Evolutionary conservation across 148 eudicot species (phyloP).

Genomic region (Chenopodium quinoa): DNA sequence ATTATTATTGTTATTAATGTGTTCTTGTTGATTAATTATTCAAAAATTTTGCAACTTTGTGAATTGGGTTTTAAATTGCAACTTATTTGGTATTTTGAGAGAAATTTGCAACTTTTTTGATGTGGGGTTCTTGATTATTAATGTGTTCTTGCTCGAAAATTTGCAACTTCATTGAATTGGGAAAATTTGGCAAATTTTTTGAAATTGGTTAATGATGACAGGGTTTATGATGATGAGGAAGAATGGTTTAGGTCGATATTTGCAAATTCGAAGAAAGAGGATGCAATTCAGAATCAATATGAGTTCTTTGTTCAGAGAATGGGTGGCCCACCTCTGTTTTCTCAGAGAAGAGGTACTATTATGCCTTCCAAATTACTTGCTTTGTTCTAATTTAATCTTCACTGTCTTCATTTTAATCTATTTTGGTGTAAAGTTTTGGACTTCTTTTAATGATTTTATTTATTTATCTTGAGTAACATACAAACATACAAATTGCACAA

Average conservation of each 20-base stretch:
- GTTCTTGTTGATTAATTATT: neutral
- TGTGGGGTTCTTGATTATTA: neutral
- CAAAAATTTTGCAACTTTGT: neutral
- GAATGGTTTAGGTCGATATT: slow-evolving; percentile 94
- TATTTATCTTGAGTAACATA: neutral
- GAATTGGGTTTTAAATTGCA: neutral
- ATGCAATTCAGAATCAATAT: slow-evolving; percentile 89
- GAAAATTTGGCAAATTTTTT: neutral
- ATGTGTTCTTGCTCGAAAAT: neutral
- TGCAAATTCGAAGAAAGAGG: slow-evolving; percentile 83
- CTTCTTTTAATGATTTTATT: neutral
- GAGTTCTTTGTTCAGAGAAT: slow-evolving; percentile 93
- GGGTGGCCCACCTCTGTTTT: slow-evolving; percentile 86
- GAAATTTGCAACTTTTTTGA: neutral
- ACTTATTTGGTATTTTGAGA: neutral
- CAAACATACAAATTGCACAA: neutral
- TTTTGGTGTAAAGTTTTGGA: neutral
- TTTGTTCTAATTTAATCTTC: neutral
- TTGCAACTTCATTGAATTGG: neutral
- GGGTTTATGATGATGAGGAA: slow-evolving; percentile 93
- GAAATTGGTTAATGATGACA: slow-evolving; percentile 22
- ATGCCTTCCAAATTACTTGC: neutral
- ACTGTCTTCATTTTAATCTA: neutral
- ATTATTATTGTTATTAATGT: neutral
- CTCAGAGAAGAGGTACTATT: slow-evolving; percentile 71